These are phyloP conservation scores for Periconia sp. DNA, from an alignment of 2,329 filamentous ascomycete species.

Conservation along the genomic window DNA sequence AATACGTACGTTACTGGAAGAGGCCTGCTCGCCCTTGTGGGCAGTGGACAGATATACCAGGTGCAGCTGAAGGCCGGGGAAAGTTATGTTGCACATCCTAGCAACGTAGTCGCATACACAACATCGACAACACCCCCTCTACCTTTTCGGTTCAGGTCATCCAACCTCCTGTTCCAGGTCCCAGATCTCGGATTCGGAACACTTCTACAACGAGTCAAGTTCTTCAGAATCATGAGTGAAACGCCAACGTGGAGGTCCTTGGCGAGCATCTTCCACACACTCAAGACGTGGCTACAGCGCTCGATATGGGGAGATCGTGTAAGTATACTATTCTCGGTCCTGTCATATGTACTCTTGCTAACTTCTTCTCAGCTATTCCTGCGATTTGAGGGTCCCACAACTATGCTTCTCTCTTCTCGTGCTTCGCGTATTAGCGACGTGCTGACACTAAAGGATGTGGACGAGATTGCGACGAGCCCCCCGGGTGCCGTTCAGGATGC, in stretches of 20 bases:
- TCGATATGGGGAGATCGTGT: conserved; percentile 91
- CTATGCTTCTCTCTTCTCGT: conserved; percentile 87
- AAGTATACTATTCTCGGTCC: conserved; percentile 31
- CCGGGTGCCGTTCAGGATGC: conserved; percentile 72
- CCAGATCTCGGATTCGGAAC: conserved; percentile 69
- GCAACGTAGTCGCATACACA: conserved; percentile 90
- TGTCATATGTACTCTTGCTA: conserved; percentile 13
- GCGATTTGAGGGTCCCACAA: conserved; percentile 85
- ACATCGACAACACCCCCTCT: conserved; percentile 74
- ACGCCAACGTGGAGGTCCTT: conserved; percentile 75
- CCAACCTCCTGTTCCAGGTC: conserved; percentile 75
- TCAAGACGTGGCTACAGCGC: conserved; percentile 78
- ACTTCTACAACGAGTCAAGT: conserved; percentile 72
- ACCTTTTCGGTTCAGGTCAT: conserved; percentile 87
- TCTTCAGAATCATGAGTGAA: conserved; percentile 74
- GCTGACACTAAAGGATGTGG: conserved; percentile 78
- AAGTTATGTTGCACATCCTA: conserved; percentile 88
- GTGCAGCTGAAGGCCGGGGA: conserved; percentile 81
- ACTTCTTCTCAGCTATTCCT: conserved; percentile 72
- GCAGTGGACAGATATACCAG: conserved; percentile 88
- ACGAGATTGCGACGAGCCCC: conserved; percentile 86
- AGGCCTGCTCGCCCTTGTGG: conserved; percentile 82
- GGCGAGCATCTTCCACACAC: conserved; percentile 66
- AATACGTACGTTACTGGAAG: conserved; percentile 87
- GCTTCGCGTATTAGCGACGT: conserved; percentile 79